Conservation (phyloP, 2,329 filamentous ascomycete genomes). For the Exophiala sp. region DNA sequence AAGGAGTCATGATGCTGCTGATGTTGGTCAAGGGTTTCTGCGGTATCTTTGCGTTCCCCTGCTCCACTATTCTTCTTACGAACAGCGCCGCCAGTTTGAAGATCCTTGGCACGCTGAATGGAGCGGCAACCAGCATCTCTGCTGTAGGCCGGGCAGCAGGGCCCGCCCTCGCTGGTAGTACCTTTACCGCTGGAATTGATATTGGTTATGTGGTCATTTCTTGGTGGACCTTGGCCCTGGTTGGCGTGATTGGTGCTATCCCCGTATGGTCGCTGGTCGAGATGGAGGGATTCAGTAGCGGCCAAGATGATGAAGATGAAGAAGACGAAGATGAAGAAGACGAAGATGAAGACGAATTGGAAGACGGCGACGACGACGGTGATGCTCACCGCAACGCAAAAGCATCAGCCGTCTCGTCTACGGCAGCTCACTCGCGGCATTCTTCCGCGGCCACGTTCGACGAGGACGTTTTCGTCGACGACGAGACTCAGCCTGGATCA, state of each 20-base stretch:
- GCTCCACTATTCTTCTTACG: conserved; percentile 80
- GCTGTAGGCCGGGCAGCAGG: conserved; percentile 74
- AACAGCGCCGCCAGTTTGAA: conserved; percentile 72
- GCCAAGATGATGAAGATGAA: conserved; percentile 23
- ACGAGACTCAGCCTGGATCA: conserved; percentile 11
- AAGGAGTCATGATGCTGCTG: conserved; percentile 56
- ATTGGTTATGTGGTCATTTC: conserved; percentile 70
- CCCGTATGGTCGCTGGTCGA: conserved; percentile 70
- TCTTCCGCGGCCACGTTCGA: neutral
- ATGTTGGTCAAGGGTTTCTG: conserved; percentile 69
- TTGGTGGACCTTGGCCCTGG: conserved; percentile 68
- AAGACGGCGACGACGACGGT: conserved; percentile 9
- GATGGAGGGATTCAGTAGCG: conserved; percentile 58
- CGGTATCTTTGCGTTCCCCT: conserved; percentile 82
- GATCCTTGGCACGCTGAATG: conserved; percentile 83
- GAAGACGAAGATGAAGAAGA: conserved; percentile 14
- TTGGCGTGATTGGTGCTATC: conserved; percentile 61
- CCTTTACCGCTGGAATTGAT: conserved; percentile 71
- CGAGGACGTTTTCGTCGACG: conserved; percentile 16
- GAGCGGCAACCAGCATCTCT: conserved; percentile 75
- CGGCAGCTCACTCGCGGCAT: conserved; percentile 9
- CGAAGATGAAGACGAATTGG: conserved; percentile 9
- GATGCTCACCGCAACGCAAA: too few relatives aligned
- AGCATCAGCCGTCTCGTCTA: conserved; percentile 4
- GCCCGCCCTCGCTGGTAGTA: conserved; percentile 64